A percentile compares a stretch with the other conserved stretches of the same genome.
These are phyloP conservation scores for Areca catechu DNA, from an alignment of 176 grass and related monocot species.

Conservation along the genomic window DNA sequence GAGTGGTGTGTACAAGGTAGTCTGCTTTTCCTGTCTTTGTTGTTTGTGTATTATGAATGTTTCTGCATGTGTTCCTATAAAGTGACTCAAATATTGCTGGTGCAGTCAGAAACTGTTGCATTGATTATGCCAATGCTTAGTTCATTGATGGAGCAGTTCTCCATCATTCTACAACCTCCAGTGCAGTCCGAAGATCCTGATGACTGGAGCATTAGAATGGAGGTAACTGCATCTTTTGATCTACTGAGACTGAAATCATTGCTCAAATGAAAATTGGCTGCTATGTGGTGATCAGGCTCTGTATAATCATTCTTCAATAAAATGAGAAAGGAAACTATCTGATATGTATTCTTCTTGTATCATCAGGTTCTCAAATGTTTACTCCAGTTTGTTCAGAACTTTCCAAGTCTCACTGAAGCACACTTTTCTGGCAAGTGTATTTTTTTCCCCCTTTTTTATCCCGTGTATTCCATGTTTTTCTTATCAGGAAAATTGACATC, in stretches of 20 bases:
- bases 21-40: constrained; percentile 7
- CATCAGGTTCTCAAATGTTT: constrained; percentile 95
- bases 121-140: constrained; percentile 64
- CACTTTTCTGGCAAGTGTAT: constrained; percentile 61
- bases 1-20: constrained; percentile 90
- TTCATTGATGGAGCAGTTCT: constrained; percentile 83
- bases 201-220: constrained; percentile 94
- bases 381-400: constrained; percentile 88
- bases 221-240: constrained; percentile 42
- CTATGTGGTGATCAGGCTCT: too few species aligned
- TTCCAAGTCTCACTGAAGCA: constrained; percentile 59
- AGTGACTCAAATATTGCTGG: constrained; percentile 13
- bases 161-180: constrained; percentile 55
- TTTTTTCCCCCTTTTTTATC: constrained; percentile 2
- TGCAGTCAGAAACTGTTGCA: constrained; percentile 68
- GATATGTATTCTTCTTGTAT: constrained; percentile 17
- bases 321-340: too few species aligned
- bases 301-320: too few species aligned
- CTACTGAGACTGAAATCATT: too few species aligned
- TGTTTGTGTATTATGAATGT: neutral
- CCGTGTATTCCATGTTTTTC: neutral
- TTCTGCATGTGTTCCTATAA: constrained; percentile 7
- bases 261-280: too few species aligned
- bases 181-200: constrained; percentile 76
- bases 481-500: neutral